Base-by-base conservation (phyloP, 176 grass and related monocot species). In the Aegilops speltoides region DNA sequence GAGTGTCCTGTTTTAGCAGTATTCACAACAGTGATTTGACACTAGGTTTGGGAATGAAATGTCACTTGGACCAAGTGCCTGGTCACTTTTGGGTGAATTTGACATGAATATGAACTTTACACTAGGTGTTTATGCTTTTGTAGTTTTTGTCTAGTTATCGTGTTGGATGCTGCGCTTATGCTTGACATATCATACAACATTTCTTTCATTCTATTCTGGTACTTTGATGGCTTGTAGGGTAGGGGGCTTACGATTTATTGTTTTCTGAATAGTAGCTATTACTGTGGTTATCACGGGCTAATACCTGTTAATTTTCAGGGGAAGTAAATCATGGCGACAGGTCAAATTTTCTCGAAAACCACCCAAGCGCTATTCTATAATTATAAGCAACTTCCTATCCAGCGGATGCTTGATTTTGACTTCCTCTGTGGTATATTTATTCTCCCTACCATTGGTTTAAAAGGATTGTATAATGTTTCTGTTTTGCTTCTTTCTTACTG, bases 351-450 rank as follows among this genome's bases (percentile, higher is more conserved):
- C 83, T 98, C 94, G 2, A 95, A 93, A 83, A 94, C 89, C 19
- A 96, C 93, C 29, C 96, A 98, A 73, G 96, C 93, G 43, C 82
- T 98, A 81, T 98, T 98, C 85, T 98, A 98, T 78, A 98, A 98
- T 76, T 98, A 98, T 86, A 98, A 98, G 94, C 97, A 98, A 82
- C 97, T 98, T 46, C 97, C 97, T 15, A 98, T 96, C 71, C 97
- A 98, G 78, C 89, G 97, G 64, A 98, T 98, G 97, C 97, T 98
- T 64, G 97, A 99, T 82, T 99, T 99, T 90, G 94, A 99, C 79
- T 99, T 99, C 86, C 94, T 99, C 14, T 99, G 92, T 64, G 97
- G 97, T 95, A 86, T n/a, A 40, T n/a, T 33, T 86, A 57, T 86
- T 11, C 41, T 62, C 24, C 13, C 66, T 84, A 81, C 84, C 8